phyloP scores from a whole-genome alignment of 2,329 filamentous ascomycete species.

The Tothia fuscella region DNA sequence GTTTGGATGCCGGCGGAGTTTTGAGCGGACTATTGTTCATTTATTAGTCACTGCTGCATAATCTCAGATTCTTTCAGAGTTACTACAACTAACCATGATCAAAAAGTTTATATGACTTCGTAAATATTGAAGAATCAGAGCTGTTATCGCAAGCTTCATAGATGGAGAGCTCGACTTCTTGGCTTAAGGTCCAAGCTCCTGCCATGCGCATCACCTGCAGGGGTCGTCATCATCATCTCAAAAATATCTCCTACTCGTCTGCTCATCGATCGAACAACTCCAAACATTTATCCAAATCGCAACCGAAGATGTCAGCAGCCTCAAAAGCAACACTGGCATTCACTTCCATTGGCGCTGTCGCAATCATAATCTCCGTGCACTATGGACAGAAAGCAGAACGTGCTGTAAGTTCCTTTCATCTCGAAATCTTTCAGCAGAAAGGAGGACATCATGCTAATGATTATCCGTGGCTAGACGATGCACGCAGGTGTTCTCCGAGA shows the following conservation, averaged over 20 bases:
- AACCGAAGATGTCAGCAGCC: conserved; percentile 63
- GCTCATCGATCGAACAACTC: conserved; percentile 1
- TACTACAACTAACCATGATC: background rate
- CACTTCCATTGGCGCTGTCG: conserved; percentile 63
- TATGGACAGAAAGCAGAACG: conserved; percentile 77
- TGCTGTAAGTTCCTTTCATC: conserved; percentile 60
- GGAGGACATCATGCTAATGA: background rate
- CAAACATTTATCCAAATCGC: background rate
- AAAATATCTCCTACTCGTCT: conserved; percentile 9
- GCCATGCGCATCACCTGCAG: background rate
- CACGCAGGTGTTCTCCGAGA: conserved; percentile 89
- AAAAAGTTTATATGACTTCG: background rate
- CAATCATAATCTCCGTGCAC: conserved; percentile 77
- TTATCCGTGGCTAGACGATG: conserved; percentile 56
- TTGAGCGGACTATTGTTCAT: conserved; percentile 87
- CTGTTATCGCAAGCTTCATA: conserved; percentile 4
- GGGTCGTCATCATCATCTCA: background rate
- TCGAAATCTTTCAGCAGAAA: background rate
- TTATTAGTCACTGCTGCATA: too few relatives aligned
- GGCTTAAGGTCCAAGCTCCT: conserved; percentile 7
- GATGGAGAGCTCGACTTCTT: too few relatives aligned
- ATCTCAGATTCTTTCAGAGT: too few relatives aligned
- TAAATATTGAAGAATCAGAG: conserved; percentile 1
- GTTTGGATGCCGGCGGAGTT: conserved; percentile 98
- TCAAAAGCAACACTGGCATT: conserved; percentile 75